phyloP scores from a whole-genome alignment of 2,329 filamentous ascomycete genomes.

The Nemania serpens region DNA sequence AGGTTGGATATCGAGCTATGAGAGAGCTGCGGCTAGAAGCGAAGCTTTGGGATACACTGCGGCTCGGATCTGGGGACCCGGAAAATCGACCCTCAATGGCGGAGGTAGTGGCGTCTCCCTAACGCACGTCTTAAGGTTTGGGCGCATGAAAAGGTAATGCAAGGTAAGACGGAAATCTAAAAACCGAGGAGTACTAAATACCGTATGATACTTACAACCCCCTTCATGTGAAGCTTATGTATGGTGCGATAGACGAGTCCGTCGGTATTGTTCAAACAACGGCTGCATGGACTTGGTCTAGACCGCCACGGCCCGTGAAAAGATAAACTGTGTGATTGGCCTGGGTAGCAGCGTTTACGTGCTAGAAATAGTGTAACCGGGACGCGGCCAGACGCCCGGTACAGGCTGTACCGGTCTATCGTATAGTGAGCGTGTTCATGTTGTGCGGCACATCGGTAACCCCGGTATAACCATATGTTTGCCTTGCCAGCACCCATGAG shows the following conservation, averaged over 20 bases:
- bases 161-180: not conserved
- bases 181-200: not conserved
- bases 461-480: constrained; percentile 1
- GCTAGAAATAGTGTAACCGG: constrained; percentile 17
- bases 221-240: constrained; percentile 5
- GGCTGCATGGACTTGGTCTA: constrained; percentile 26
- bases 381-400: constrained; percentile 3
- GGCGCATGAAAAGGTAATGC: not conserved
- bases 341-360: constrained; percentile 9
- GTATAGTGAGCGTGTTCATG: constrained; percentile 4
- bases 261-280: constrained; percentile 2
- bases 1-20: not conserved
- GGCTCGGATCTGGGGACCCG: not conserved
- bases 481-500: constrained; percentile 2
- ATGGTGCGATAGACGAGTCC: constrained; percentile 4
- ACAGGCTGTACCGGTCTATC: not conserved
- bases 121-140: not conserved
- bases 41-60: not conserved
- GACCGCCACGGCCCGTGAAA: constrained; percentile 15
- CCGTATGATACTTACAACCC: constrained; percentile 11
- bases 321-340: constrained; percentile 10
- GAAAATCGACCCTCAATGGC: not conserved
- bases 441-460: constrained; percentile 4
- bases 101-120: not conserved
- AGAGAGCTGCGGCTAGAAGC: not conserved